Base-by-base conservation (phyloP, 306 rosid genomes). In the Acacia acuminata region DNA sequence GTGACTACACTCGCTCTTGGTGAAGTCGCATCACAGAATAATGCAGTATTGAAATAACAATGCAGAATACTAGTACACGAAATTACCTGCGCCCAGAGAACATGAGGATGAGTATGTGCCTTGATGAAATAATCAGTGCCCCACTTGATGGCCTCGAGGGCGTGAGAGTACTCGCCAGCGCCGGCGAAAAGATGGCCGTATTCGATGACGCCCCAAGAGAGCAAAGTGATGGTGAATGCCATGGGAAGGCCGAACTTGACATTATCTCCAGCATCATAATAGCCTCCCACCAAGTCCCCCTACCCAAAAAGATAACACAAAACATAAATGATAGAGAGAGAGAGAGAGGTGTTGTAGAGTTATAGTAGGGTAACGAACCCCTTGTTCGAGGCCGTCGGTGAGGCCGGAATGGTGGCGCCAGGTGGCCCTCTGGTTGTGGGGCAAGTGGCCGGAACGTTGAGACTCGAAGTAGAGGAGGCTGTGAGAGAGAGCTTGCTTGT, bases 281-380 rank as follows among this genome's bases (percentile, higher is more conserved):
- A 92, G 12, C 98, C 98, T 87, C 98, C 88, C 20, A 91, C 97
- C 88, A 94, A 89, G 85, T 94, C 97, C 86, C 90, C 97, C 98
- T 94, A 80, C 73, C 40, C 36, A 19, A 25, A 27, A 64, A 64
- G 9, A 61, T 14, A 76, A 64, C 40, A 14, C 4, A 47, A 20
- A 42, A 48, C 69, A 25, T 11, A 12, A 68, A 68, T 68, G 14
- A 58, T 36, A 66, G n/a, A 74, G 0, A 56, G 3, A 42, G 38
- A 7, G 1, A 64, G 60, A 3, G 40, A 27, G 10, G 3, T 2
- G 68, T 1, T 12, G 7, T 6, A 5, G 13, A 47, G 53, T 48
- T 34, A 40, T 48, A 24, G 47, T 19, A 32, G 24, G 63, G 65
- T 56, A 93, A 94, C 94, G 44, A 50, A 94, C 98, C 86, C 93